These are phyloP conservation scores for Daucus carota DNA, from an alignment of 129 eudicot species.

Conservation along the genomic window DNA sequence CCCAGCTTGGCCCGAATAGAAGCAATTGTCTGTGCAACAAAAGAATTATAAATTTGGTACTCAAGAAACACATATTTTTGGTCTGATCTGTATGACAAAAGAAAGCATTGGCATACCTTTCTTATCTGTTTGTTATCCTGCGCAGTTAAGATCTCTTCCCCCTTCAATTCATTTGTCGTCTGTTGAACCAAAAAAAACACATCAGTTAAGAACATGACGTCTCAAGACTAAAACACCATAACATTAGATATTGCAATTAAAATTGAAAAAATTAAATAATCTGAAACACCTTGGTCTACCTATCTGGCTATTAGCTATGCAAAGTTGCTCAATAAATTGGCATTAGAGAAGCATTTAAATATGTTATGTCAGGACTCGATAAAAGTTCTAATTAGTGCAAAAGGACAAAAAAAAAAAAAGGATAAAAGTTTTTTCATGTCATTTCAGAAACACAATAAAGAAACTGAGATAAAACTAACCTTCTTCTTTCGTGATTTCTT, in stretches of 20 bases:
- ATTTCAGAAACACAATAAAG: neutral
- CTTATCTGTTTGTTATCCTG: neutral
- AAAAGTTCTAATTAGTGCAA: neutral
- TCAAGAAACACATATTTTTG: neutral
- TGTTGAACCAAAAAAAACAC: neutral
- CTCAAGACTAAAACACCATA: neutral
- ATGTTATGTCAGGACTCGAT: neutral
- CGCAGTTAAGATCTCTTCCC: neutral
- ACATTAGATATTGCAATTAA: neutral
- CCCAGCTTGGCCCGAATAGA: neutral
- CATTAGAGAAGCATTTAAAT: neutral
- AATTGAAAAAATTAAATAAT: neutral
- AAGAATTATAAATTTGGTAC: neutral
- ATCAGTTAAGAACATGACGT: neutral
- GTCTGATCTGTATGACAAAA: neutral
- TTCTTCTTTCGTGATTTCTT: slow-evolving; percentile 3
- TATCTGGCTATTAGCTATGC: neutral
- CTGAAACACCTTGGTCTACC: neutral
- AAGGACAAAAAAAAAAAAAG: too few species aligned
- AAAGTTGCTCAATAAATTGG: neutral
- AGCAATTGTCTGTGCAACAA: neutral
- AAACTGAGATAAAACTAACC: neutral
- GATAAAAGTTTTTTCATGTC: neutral
- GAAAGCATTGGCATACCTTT: neutral
- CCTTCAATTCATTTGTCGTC: neutral